phyloP scores from a whole-genome alignment of 495 filamentous ascomycete genomes.

The Neurospora sp. region DNA sequence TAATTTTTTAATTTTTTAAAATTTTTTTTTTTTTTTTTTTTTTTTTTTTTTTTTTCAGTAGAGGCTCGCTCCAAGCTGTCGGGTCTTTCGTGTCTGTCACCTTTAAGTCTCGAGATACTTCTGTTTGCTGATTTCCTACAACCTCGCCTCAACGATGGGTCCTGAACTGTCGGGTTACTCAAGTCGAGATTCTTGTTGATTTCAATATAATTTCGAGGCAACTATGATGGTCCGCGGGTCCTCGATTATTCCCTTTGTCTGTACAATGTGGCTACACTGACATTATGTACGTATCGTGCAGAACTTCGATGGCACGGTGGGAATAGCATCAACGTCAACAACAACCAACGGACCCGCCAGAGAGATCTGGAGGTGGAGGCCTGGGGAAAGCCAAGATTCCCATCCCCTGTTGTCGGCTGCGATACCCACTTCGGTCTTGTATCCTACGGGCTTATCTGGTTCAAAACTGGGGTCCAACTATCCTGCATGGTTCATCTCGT shows the following conservation, averaged over 20 bases:
- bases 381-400: background rate
- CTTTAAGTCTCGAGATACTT: background rate
- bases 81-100: background rate
- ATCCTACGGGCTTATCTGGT: conserved; percentile 16
- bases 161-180: background rate
- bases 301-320: background rate
- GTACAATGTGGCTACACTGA: background rate
- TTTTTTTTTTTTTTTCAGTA: background rate
- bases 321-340: background rate
- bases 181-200: background rate
- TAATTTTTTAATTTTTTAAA: no score
- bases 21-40: no score
- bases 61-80: background rate
- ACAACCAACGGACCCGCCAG: background rate
- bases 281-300: background rate
- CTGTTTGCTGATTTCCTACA: background rate
- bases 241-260: background rate
- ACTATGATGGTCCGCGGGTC: background rate
- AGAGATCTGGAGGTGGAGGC: background rate
- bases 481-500: conserved; percentile 12
- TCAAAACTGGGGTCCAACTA: background rate
- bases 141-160: background rate
- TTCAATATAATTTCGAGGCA: background rate
- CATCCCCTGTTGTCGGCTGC: background rate
- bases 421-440: conserved; percentile 11